Percentiles rank a stretch among this genome's conserved stretches.
These are phyloP conservation scores for Dimargaris verticillata DNA, from an alignment of 192 early-diverging fungal genomes.

Conservation along the genomic window DNA sequence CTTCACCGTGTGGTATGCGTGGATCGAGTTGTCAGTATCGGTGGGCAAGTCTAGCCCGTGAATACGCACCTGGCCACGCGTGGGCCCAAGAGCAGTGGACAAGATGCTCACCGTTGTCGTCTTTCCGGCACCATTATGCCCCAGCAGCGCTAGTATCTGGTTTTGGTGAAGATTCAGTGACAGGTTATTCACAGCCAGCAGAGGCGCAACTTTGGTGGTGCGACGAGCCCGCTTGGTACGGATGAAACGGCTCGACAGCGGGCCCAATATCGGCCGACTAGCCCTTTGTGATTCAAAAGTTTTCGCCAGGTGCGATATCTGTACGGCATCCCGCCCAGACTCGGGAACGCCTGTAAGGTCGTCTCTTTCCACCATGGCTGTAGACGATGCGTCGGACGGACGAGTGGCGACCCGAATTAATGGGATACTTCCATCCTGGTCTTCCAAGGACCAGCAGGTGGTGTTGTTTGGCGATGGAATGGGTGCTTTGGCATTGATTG, in stretches of 20 bases:
- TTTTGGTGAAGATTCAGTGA: neutral
- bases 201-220: neutral
- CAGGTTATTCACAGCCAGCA: neutral
- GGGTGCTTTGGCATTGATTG: neutral
- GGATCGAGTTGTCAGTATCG: conserved; percentile 12
- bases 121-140: conserved; percentile 55
- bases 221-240: neutral
- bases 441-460: neutral
- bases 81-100: conserved; percentile 20
- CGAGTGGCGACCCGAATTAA: neutral
- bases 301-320: neutral
- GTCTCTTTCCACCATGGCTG: neutral
- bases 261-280: neutral
- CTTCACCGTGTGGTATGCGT: conserved; percentile 13
- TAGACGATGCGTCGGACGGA: neutral
- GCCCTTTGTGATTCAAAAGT: neutral
- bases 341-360: neutral
- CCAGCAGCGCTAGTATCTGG: neutral
- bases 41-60: conserved; percentile 17
- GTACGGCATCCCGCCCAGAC: neutral
- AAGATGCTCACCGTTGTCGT: conserved; percentile 33
- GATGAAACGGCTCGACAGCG: neutral
- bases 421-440: neutral
- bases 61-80: conserved; percentile 16
- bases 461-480: neutral